phyloP scores from a whole-genome alignment of 805 yeast species.

The Metschnikowia anglica region DNA sequence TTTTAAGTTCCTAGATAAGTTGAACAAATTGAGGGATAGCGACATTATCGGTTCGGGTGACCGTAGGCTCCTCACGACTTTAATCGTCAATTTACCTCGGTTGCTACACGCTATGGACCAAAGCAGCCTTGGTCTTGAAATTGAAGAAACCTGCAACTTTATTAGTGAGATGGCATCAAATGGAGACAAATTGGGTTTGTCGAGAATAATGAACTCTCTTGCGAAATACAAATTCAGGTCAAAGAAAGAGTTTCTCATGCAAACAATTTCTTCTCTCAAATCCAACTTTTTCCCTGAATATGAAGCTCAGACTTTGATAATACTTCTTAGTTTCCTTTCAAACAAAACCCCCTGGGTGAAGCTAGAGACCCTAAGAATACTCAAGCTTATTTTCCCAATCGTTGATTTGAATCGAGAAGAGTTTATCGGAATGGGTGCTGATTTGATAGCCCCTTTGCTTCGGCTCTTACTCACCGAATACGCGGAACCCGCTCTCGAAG shows the following conservation, averaged over 20 bases:
- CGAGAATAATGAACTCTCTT: slow-evolving; percentile 74
- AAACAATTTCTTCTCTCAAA: slow-evolving; percentile 69
- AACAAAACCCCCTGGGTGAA: slow-evolving; percentile 80
- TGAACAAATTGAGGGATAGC: slow-evolving; percentile 66
- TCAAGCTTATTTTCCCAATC: slow-evolving; percentile 71
- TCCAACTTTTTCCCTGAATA: slow-evolving; percentile 68
- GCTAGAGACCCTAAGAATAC: slow-evolving; percentile 70
- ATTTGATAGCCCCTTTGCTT: slow-evolving; percentile 84
- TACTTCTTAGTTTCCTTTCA: slow-evolving; percentile 74
- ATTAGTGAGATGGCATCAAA: slow-evolving; percentile 61
- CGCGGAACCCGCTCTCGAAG: slow-evolving; percentile 87
- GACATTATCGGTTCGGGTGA: slow-evolving; percentile 74
- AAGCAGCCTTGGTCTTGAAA: slow-evolving; percentile 47
- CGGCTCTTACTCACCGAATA: slow-evolving; percentile 77
- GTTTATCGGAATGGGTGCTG: slow-evolving; percentile 91
- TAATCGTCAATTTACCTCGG: slow-evolving; percentile 79
- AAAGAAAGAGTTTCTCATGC: slow-evolving; percentile 85
- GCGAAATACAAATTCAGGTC: slow-evolving; percentile 79
- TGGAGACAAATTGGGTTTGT: slow-evolving; percentile 54
- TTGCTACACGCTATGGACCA: slow-evolving; percentile 75
- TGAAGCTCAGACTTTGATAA: slow-evolving; percentile 71
- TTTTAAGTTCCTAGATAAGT: slow-evolving; percentile 66
- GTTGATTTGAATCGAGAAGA: slow-evolving; percentile 76
- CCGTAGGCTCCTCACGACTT: slow-evolving; percentile 64
- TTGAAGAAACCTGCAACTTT: slow-evolving; percentile 40